Percentiles rank a stretch among this genome's conserved stretches.
Evolutionary conservation across 2,329 filamentous ascomycete species (phyloP).

Genomic region (Ophiostoma novo-ulmi): DNA sequence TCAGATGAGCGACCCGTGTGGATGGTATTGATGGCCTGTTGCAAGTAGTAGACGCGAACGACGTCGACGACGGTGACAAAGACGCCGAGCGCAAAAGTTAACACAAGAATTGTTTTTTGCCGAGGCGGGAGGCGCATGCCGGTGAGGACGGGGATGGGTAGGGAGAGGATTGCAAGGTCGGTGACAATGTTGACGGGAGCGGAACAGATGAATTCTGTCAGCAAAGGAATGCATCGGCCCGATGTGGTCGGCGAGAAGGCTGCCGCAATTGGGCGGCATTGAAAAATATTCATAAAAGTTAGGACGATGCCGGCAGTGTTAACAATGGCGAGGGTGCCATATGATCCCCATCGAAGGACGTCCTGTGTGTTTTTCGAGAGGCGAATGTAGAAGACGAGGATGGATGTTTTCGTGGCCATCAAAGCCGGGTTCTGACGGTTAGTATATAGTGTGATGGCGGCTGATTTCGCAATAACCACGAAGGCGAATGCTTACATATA

Average conservation of each 20-base stretch:
- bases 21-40: slow-evolving; percentile 57
- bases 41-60: slow-evolving; percentile 82
- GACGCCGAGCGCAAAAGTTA: slow-evolving; percentile 80
- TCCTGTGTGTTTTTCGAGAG: slow-evolving; percentile 72
- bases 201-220: slow-evolving; percentile 64
- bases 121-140: slow-evolving; percentile 76
- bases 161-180: slow-evolving; percentile 77
- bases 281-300: slow-evolving; percentile 81
- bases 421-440: slow-evolving; percentile 68
- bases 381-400: slow-evolving; percentile 82
- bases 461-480: slow-evolving; percentile 19
- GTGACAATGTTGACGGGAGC: slow-evolving; percentile 90
- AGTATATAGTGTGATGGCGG: not conserved
- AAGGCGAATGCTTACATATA: slow-evolving; percentile 48
- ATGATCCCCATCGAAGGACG: slow-evolving; percentile 76
- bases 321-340: slow-evolving; percentile 69
- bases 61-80: slow-evolving; percentile 88
- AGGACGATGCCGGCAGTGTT: slow-evolving; percentile 73
- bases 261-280: slow-evolving; percentile 70
- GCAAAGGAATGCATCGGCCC: slow-evolving; percentile 49
- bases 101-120: slow-evolving; percentile 80
- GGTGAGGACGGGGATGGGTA: slow-evolving; percentile 84
- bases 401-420: slow-evolving; percentile 90
- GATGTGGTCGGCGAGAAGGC: slow-evolving; percentile 50
- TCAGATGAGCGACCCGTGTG: slow-evolving; percentile 35